Evolutionary conservation across 805 yeast genomes (phyloP).

Genomic region (Myxozyma lipomycoides): DNA sequence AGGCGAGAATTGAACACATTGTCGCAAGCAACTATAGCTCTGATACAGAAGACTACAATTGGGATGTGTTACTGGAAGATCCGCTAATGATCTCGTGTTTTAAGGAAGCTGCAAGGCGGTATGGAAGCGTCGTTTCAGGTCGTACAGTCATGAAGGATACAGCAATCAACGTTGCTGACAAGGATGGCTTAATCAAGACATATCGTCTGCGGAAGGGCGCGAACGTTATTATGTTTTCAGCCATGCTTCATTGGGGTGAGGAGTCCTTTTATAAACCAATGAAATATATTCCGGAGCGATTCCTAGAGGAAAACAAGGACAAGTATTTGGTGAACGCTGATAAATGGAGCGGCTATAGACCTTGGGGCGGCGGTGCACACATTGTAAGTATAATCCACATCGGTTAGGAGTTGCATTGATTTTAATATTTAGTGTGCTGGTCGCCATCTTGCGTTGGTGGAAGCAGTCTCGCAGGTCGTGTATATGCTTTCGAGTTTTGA

Average conservation of each 20-base stretch:
- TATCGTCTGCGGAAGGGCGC: conserved; percentile 13
- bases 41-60: background rate
- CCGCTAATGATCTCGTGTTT: conserved; percentile 15
- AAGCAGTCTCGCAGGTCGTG: background rate
- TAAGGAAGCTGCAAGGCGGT: conserved; percentile 20
- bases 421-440: background rate
- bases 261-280: conserved; percentile 22
- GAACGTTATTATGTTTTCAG: conserved; percentile 10
- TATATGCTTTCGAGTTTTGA: background rate
- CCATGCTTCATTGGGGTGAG: conserved; percentile 22
- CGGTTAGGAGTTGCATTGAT: background rate
- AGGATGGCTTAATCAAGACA: conserved; percentile 3
- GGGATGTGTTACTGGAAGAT: background rate
- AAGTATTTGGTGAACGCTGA: conserved; percentile 1
- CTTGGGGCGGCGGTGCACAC: conserved; percentile 17
- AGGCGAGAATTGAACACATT: background rate
- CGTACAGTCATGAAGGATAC: conserved; percentile 14
- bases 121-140: conserved; percentile 8
- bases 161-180: conserved; percentile 3
- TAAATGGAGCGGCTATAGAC: conserved; percentile 5
- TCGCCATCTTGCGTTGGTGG: background rate
- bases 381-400: background rate
- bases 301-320: conserved; percentile 10
- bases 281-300: conserved; percentile 18
- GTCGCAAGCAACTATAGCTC: background rate